phyloP scores from a whole-genome alignment of 2,329 filamentous ascomycete genomes.

The Paecilomyces sp. region DNA sequence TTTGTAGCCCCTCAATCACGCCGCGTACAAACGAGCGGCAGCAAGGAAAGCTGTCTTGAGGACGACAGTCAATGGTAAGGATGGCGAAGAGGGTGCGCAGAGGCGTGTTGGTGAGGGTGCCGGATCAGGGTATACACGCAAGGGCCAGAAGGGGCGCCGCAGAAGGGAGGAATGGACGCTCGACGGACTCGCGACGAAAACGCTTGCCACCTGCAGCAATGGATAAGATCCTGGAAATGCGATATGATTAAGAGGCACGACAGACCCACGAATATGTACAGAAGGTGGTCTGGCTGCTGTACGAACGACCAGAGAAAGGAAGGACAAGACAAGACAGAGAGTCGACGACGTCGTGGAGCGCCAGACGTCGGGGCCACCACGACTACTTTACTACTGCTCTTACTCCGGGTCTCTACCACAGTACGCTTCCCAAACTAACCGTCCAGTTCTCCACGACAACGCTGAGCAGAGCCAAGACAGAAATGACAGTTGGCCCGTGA shows the following conservation, averaged over 20 bases:
- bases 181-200: slow-evolving; percentile 1
- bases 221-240: slow-evolving; percentile 3
- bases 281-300: neutral
- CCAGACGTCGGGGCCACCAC: neutral
- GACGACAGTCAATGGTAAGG: neutral
- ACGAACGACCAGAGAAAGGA: neutral
- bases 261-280: neutral
- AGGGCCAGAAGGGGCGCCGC: slow-evolving; percentile 13
- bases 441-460: neutral
- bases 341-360: neutral
- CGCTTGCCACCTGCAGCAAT: slow-evolving; percentile 26
- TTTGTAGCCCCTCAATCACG: neutral
- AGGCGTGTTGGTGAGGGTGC: neutral
- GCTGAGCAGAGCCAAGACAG: neutral
- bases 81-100: neutral
- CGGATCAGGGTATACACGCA: slow-evolving; percentile 10
- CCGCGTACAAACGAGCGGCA: neutral
- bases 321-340: neutral
- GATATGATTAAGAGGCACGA: slow-evolving; percentile 3
- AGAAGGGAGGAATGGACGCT: slow-evolving; percentile 10
- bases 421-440: neutral
- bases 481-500: neutral
- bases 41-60: neutral
- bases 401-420: neutral
- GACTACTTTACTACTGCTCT: neutral